phyloP scores from a whole-genome alignment of 306 rosid species.

The Acmispon strigosus region DNA sequence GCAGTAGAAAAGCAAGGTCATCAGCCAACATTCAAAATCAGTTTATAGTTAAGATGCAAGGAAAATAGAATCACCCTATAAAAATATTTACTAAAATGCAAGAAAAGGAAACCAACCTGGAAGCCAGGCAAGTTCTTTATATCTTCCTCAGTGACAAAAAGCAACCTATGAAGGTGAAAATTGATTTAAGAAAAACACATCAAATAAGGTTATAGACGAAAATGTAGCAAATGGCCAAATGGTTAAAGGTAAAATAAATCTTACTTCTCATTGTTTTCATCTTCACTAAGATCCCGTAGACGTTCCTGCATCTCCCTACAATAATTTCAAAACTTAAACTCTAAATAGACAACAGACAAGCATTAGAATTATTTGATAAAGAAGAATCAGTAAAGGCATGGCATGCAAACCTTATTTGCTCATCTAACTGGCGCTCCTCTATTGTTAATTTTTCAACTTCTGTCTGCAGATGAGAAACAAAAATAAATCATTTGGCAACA shows the following conservation, averaged over 20 bases:
- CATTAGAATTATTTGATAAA: neutral
- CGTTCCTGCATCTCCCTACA: constrained; percentile 92
- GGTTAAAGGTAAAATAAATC: constrained; percentile 14
- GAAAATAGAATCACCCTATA: neutral
- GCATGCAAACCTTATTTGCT: constrained; percentile 65
- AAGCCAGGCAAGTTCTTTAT: constrained; percentile 89
- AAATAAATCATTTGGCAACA: constrained; percentile 10
- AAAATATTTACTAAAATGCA: neutral
- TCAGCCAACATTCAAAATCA: constrained; percentile 14
- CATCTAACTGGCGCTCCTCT: constrained; percentile 70
- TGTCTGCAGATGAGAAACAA: constrained; percentile 47
- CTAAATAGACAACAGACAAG: neutral
- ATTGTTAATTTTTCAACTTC: constrained; percentile 77
- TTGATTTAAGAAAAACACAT: neutral
- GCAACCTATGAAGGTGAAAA: constrained; percentile 51
- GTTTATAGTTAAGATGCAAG: constrained; percentile 2
- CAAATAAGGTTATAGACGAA: constrained; percentile 9
- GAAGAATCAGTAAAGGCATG: constrained; percentile 18
- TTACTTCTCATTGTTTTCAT: constrained; percentile 84
- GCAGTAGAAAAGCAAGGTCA: constrained; percentile 12
- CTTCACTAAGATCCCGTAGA: constrained; percentile 77
- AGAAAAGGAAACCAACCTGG: constrained; percentile 46
- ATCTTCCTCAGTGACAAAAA: constrained; percentile 95
- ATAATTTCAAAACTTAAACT: constrained; percentile 28
- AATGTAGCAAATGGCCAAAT: neutral